Base-by-base conservation (phyloP, 768 basidiomycete species). In the Hygrophorus russula region DNA sequence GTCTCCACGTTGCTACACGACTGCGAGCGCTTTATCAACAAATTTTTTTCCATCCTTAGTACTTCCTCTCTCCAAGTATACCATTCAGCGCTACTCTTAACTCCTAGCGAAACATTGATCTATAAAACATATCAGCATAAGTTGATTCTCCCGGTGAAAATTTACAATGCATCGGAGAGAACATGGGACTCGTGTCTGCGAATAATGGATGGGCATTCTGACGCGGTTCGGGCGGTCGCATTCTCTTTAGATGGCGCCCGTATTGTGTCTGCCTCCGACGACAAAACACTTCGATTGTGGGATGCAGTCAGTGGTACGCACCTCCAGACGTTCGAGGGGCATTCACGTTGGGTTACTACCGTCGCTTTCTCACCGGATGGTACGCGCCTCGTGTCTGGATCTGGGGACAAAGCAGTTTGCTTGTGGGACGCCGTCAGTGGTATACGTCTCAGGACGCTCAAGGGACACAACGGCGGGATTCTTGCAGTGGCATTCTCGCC, bases 381-480 rank as follows among this genome's bases (percentile, higher is more conserved):
- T 1, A 74, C 92, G 54, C 65, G 93, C 19, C 61, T 99, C 18
- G 76, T 93, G n/a, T 86, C 91, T 10, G 86, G 74, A 0, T 93
- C 90, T 6, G 86, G 86, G 2, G 94, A 99, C 62, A 24, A 24
- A 24, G 7, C 24, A 3, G 4, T 24, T 24, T 3, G 24, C 3
- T 24, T 24, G 24, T 24, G 24, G 24, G 93, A 99, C 58, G 80
- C 79, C 8, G 33, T 35, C 33, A 35, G 33, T 17, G 33, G 33
- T 9, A 17, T 3, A 17, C 33, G 3, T 3, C 33, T 35, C n/a
- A 35, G 17, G n/a, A 35, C 33, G 17, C 33, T 35, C 33, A 35
- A n/a, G 33, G 33, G 33, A 35, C 33, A 35, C 10, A 3, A 3
- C 33, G 33, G 5, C 9, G n/a, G 33, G 33, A 9, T 35, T 35